A percentile compares a stretch with the other conserved stretches of the same genome.
phyloP scores from a whole-genome alignment of 371 early-diverging fungal species.

The Modicella reniformis region DNA sequence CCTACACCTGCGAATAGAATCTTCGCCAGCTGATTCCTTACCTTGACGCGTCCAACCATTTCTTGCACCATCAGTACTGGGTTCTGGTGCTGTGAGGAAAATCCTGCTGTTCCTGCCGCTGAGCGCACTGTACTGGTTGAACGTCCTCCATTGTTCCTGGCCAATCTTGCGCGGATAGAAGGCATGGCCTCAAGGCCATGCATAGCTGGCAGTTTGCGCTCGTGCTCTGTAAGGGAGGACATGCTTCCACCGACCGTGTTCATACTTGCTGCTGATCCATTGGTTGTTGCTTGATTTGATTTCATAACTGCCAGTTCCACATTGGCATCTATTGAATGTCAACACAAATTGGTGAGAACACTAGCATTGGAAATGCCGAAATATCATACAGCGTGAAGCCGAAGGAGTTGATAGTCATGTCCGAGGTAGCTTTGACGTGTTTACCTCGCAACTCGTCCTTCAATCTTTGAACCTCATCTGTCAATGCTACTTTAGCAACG shows the following conservation, averaged over 20 bases:
- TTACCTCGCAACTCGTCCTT: constrained; percentile 80
- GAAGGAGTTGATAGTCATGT: background rate
- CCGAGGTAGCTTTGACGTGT: no score
- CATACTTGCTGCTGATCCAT: constrained; percentile 22
- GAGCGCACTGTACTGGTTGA: constrained; percentile 9
- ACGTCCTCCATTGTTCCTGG: constrained; percentile 21
- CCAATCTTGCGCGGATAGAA: constrained; percentile 44
- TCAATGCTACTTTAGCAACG: constrained; percentile 70
- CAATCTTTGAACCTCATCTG: constrained; percentile 79
- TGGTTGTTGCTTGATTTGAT: constrained; percentile 54
- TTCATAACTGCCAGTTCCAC: constrained; percentile 68
- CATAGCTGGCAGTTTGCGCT: constrained; percentile 13
- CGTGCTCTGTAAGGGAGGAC: constrained; percentile 12
- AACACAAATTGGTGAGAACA: no score
- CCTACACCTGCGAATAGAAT: no score
- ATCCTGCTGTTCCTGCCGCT: constrained; percentile 3
- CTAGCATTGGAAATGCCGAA: background rate
- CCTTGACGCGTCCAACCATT: constrained; percentile 77
- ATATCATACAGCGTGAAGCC: background rate
- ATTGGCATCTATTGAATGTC: constrained; percentile 58
- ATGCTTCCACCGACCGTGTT: constrained; percentile 37
- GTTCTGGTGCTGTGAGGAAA: constrained; percentile 50
- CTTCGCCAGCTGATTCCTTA: constrained; percentile 29
- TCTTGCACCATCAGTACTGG: constrained; percentile 78
- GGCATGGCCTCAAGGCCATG: constrained; percentile 49